Evolutionary conservation across 2,329 filamentous ascomycete genomes (phyloP).

Genomic region (Aspergillus novoparasiticus): DNA sequence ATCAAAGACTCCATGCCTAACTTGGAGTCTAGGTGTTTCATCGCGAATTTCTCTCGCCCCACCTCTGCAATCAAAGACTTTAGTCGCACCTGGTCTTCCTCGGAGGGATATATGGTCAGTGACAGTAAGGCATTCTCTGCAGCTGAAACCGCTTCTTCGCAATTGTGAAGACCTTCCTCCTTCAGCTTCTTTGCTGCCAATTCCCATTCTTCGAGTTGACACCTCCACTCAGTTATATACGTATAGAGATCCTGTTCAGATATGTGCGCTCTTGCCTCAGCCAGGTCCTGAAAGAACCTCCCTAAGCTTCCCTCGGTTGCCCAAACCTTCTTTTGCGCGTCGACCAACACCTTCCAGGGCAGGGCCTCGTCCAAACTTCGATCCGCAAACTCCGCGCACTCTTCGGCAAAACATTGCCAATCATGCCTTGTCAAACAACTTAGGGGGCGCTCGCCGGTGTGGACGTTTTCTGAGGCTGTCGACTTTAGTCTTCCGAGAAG

Average conservation of each 20-base stretch:
- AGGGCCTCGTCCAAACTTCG: rapidly evolving
- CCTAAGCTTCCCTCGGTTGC: rapidly evolving
- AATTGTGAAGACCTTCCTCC: too few relatives aligned
- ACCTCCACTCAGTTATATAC: rapidly evolving
- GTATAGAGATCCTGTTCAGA: too few relatives aligned
- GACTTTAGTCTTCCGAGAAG: rapidly evolving
- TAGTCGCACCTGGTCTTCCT: too few relatives aligned
- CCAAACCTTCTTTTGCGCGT: too few relatives aligned
- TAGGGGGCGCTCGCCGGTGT: rapidly evolving
- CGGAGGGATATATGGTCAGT: rapidly evolving
- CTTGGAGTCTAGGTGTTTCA: rapidly evolving
- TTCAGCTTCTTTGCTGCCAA: too few relatives aligned
- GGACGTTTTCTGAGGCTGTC: rapidly evolving
- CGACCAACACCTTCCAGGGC: rapidly evolving
- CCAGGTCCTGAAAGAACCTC: too few relatives aligned
- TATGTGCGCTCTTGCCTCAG: rapidly evolving
- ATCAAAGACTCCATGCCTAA: too few relatives aligned
- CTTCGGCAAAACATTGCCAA: too few relatives aligned
- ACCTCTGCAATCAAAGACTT: background rate
- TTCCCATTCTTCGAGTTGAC: too few relatives aligned
- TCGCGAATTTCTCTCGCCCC: background rate
- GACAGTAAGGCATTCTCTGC: background rate
- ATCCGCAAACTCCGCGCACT: too few relatives aligned
- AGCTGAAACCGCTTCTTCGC: background rate
- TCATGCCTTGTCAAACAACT: too few relatives aligned